phyloP scores from a whole-genome alignment of 176 grass and related monocot species.

The Oryza rufipogon region DNA sequence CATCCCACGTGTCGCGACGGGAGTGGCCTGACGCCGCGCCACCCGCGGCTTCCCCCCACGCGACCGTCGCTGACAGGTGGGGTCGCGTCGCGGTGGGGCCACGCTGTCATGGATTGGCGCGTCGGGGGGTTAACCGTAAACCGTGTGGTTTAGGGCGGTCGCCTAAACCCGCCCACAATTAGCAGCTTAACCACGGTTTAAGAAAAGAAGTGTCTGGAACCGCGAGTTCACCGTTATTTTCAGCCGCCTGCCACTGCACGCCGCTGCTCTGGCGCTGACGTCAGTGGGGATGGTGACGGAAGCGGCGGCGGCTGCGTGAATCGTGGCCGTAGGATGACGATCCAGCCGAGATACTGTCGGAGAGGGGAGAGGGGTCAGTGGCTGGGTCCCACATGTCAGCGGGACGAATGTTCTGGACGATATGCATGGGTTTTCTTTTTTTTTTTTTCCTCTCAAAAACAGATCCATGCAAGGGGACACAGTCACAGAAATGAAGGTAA shows the following conservation, averaged over 20 bases:
- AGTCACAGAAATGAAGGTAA: neutral
- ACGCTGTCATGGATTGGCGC: neutral
- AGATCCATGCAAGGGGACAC: too few species aligned
- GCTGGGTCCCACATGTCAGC: neutral
- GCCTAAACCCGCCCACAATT: slow-evolving; percentile 3
- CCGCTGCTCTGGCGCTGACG: neutral
- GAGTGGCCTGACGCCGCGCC: neutral
- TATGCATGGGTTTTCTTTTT: neutral
- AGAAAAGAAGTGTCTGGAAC: neutral
- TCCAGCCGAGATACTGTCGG: neutral
- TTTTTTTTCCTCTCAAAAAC: neutral
- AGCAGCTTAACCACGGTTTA: neutral
- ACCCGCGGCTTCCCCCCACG: neutral
- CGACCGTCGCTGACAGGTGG: neutral
- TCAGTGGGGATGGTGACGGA: neutral
- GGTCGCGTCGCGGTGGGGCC: rapidly evolving
- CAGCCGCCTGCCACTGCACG: slow-evolving; percentile 32
- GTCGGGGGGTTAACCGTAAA: neutral
- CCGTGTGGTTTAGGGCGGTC: neutral
- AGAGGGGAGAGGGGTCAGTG: neutral
- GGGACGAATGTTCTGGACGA: neutral
- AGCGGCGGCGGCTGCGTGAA: neutral
- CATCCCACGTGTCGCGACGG: neutral
- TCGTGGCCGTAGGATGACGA: neutral
- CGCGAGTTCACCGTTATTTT: neutral